phyloP scores from a whole-genome alignment of 140 eudicot genomes.

The Cichorium intybus region DNA sequence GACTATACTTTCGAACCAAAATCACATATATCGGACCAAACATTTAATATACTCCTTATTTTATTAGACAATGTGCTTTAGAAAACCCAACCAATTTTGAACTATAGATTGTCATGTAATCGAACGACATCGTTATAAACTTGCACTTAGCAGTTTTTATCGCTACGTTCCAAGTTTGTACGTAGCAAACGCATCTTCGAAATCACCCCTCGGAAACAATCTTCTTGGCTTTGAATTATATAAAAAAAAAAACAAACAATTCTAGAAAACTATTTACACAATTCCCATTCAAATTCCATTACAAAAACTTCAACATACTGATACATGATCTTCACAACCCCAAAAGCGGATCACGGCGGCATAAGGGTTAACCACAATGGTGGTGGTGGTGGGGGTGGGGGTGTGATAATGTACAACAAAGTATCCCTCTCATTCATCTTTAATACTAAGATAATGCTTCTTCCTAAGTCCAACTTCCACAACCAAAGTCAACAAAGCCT shows the following conservation, averaged over 20 bases:
- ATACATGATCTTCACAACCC: not conserved
- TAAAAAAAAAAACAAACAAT: not conserved
- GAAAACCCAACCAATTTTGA: too few species aligned
- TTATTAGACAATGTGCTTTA: too few species aligned
- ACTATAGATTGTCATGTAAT: too few species aligned
- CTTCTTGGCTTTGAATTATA: too few species aligned
- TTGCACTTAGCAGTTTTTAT: too few species aligned
- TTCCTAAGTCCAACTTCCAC: conserved; percentile 72
- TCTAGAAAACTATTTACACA: not conserved
- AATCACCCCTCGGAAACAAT: not conserved
- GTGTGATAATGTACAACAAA: not conserved
- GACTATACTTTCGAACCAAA: too few species aligned
- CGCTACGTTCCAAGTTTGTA: too few species aligned
- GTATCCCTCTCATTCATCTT: conserved; percentile 29
- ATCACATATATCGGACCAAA: too few species aligned
- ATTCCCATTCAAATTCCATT: not conserved
- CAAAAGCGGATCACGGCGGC: not conserved
- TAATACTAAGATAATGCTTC: conserved; percentile 45
- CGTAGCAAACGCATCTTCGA: too few species aligned
- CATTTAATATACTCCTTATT: too few species aligned
- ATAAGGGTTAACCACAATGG: too few species aligned
- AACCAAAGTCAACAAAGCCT: conserved; percentile 75
- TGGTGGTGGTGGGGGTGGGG: not conserved
- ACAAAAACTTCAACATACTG: not conserved
- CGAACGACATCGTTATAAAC: too few species aligned